A percentile compares a stretch with the other conserved stretches of the same genome.
Conservation (phyloP, 2,329 filamentous ascomycete species). For the Tolypocladium tundrense region DNA sequence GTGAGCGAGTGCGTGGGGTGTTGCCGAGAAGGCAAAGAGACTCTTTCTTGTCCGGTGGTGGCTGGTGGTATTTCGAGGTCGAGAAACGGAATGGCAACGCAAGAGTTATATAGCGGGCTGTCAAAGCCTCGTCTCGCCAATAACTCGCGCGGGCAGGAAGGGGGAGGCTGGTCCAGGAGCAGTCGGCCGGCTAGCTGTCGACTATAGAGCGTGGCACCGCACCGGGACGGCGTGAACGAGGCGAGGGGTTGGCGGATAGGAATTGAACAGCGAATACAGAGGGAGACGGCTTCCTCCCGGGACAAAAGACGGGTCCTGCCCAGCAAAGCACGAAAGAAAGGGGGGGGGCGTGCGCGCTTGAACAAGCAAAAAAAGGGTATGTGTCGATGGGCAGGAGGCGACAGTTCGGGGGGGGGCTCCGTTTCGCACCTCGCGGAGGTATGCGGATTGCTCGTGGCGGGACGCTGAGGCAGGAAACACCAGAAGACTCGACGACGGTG, state of each 20-base stretch:
- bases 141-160: slow-evolving; percentile 4
- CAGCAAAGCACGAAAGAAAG: not conserved
- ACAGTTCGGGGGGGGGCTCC: not conserved
- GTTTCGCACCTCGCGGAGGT: not conserved
- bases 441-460: not conserved
- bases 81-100: not conserved
- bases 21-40: not conserved
- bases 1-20: not conserved
- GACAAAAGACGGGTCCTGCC: not conserved
- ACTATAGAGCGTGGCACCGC: not conserved
- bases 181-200: not conserved
- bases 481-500: not conserved
- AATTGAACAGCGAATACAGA: not conserved
- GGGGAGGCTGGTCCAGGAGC: slow-evolving; percentile 4
- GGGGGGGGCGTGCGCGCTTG: not conserved
- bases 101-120: slow-evolving; percentile 5
- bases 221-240: not conserved
- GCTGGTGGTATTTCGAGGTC: not conserved
- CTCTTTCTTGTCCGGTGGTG: not conserved
- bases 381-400: not conserved
- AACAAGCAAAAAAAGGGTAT: not conserved
- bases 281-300: not conserved
- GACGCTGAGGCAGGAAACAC: no score
- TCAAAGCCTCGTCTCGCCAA: not conserved
- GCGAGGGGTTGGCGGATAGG: not conserved